Conservation (phyloP, 2,329 filamentous ascomycete genomes). For the Penicillium sp. region DNA sequence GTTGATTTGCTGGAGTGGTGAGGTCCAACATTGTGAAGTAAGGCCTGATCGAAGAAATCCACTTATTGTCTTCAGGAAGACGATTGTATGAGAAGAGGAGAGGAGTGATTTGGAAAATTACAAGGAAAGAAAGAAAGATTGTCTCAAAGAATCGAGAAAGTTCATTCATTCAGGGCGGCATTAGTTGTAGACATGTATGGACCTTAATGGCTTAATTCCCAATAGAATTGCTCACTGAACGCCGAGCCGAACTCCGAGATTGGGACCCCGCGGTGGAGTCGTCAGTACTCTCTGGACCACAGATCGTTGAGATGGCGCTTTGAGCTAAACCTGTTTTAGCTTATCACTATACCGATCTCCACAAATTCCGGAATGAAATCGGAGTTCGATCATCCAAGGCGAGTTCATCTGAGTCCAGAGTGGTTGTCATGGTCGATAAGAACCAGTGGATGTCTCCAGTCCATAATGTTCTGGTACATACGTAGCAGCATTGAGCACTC, state of each 20-base stretch:
- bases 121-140: neutral
- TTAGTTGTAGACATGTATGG: neutral
- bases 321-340: neutral
- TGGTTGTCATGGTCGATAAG: neutral
- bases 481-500: neutral
- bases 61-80: neutral
- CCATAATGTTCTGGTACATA: neutral
- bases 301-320: neutral
- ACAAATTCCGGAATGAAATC: neutral
- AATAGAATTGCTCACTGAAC: neutral
- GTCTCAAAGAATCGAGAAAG: neutral
- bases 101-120: neutral
- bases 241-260: neutral
- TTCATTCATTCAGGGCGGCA: neutral
- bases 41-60: neutral
- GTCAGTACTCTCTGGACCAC: neutral
- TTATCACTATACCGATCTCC: neutral
- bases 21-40: neutral
- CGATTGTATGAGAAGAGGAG: neutral
- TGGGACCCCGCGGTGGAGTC: neutral
- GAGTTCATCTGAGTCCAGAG: neutral
- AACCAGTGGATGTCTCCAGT: neutral
- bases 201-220: neutral
- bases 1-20: neutral
- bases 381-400: neutral